phyloP scores from a whole-genome alignment of 1,284 basidiomycete genomes.

The Grifola frondosa region DNA sequence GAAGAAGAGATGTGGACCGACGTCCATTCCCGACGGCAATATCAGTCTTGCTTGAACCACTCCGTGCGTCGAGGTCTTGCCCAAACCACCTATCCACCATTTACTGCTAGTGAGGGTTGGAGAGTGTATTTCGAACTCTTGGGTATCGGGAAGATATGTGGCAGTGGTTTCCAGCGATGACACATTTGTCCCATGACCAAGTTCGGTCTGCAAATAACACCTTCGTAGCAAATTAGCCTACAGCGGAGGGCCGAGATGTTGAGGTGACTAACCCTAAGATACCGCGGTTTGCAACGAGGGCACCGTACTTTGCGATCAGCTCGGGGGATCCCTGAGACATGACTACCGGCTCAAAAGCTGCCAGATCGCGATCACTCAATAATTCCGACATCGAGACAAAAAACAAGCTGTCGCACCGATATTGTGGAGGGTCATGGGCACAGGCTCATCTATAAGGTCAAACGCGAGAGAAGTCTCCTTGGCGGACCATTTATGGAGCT shows the following conservation, averaged over 20 bases:
- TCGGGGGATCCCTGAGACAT: conserved; percentile 54
- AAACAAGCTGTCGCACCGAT: conserved; percentile 43
- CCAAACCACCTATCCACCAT: conserved; percentile 82
- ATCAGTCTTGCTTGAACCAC: conserved; percentile 78
- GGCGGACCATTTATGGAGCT: conserved; percentile 51
- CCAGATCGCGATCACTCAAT: too few species aligned
- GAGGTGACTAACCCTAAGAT: conserved; percentile 50
- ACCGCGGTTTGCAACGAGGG: conserved; percentile 50
- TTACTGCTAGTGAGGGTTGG: conserved; percentile 77
- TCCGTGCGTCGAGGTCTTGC: conserved; percentile 75
- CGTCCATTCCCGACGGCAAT: conserved; percentile 58
- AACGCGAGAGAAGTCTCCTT: conserved; percentile 47
- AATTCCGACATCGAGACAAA: conserved; percentile 6
- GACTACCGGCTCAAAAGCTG: conserved; percentile 70
- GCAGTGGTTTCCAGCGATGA: conserved; percentile 74
- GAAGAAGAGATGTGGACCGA: conserved; percentile 80
- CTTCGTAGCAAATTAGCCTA: conserved; percentile 12
- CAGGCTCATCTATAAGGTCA: conserved; percentile 47
- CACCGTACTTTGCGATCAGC: conserved; percentile 49
- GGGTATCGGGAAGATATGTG: conserved; percentile 65
- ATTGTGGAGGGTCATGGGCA: conserved; percentile 56
- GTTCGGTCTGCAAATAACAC: conserved; percentile 72
- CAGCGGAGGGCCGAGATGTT: neutral
- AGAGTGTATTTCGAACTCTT: conserved; percentile 76
- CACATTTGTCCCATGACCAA: conserved; percentile 79